A percentile compares a stretch with the other conserved stretches of the same genome.
These are phyloP conservation scores for Cadophora luteo-olivacea DNA, from an alignment of 2,329 filamentous ascomycete genomes.

Conservation along the genomic window DNA sequence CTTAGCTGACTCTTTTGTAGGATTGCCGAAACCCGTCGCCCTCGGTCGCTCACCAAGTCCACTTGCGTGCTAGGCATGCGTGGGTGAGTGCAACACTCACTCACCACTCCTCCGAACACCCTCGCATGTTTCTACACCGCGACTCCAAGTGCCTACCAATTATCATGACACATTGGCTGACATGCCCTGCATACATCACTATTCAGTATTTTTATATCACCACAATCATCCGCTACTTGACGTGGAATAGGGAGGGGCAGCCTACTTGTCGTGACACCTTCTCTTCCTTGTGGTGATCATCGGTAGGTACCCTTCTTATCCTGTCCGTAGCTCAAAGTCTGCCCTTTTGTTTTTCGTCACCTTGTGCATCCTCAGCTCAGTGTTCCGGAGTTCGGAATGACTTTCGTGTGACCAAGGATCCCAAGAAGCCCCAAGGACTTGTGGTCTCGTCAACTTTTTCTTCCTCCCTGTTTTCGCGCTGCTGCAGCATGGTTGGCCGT, in stretches of 20 bases:
- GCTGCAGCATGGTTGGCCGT: neutral
- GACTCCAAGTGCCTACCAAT: conserved; percentile 5
- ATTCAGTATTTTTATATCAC: neutral
- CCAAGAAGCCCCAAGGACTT: conserved; percentile 12
- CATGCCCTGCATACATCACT: neutral
- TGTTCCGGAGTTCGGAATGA: conserved; percentile 1
- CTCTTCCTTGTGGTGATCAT: conserved; percentile 16
- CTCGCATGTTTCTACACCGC: conserved; percentile 3
- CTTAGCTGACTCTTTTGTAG: neutral
- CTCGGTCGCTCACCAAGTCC: neutral
- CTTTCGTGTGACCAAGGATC: neutral
- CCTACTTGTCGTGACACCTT: neutral
- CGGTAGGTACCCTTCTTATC: conserved; percentile 10
- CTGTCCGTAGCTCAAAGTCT: conserved; percentile 3
- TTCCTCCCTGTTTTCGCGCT: neutral
- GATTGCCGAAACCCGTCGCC: neutral
- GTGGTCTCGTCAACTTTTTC: neutral
- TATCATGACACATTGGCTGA: conserved; percentile 8
- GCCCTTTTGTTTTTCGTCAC: neutral
- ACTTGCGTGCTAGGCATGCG: too few species aligned
- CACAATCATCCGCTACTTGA: neutral
- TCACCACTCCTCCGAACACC: neutral
- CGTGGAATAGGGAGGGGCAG: conserved; percentile 6
- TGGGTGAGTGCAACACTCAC: neutral
- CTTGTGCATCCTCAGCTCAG: conserved; percentile 1